A percentile compares a stretch with the other conserved stretches of the same genome.
Evolutionary conservation across 345 rosid species (phyloP).

Genomic region (Camelina hispida): DNA sequence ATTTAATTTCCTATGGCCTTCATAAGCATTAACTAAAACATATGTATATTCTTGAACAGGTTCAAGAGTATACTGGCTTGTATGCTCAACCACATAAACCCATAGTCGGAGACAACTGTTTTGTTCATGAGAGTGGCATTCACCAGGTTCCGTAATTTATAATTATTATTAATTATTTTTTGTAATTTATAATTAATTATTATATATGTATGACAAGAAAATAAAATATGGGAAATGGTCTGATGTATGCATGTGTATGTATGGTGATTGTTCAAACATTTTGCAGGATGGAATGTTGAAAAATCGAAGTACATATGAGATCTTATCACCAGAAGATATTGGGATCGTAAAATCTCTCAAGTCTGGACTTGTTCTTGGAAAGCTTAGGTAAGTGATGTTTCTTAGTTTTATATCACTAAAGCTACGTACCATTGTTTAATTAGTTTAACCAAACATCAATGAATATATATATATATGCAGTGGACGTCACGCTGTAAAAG

Average conservation of each 20-base stretch:
- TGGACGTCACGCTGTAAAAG: slow-evolving; percentile 91
- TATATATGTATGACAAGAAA: neutral
- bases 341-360: slow-evolving; percentile 71
- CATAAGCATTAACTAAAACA: neutral
- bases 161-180: no score
- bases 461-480: slow-evolving; percentile 51
- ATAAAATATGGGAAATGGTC: neutral
- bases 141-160: slow-evolving; percentile 47
- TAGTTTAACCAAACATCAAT: neutral
- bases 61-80: slow-evolving; percentile 80
- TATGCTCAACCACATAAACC: slow-evolving; percentile 91
- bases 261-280: neutral
- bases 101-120: slow-evolving; percentile 88
- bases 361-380: slow-evolving; percentile 86
- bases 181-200: neutral
- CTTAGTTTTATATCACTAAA: no score
- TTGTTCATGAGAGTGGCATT: slow-evolving; percentile 89
- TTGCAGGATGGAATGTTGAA: slow-evolving; percentile 89
- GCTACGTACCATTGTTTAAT: neutral
- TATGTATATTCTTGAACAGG: slow-evolving; percentile 47
- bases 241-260: no score
- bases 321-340: slow-evolving; percentile 80
- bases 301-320: slow-evolving; percentile 88
- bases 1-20: neutral
- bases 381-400: slow-evolving; percentile 58